These are phyloP conservation scores for Sporobolomyces pararoseus DNA, from an alignment of 768 basidiomycete genomes.

Conservation along the genomic window DNA sequence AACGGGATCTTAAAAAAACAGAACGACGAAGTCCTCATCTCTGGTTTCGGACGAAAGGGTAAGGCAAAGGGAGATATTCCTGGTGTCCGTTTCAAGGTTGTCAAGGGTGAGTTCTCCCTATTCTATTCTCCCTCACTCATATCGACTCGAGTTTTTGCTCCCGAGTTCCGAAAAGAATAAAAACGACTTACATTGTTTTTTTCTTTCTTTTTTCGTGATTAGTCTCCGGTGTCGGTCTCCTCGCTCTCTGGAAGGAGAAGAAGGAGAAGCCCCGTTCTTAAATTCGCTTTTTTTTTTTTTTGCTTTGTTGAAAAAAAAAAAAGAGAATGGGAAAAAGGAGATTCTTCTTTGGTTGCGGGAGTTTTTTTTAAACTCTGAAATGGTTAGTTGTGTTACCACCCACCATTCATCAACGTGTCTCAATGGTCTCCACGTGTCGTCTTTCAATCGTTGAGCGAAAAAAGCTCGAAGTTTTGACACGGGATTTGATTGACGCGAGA, in stretches of 20 bases:
- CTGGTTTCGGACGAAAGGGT: conserved; percentile 93
- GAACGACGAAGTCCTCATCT: conserved; percentile 55
- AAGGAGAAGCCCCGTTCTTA: conserved; percentile 43
- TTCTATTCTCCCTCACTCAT: neutral
- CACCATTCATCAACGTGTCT: too few species aligned
- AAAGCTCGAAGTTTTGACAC: too few species aligned
- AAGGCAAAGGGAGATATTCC: conserved; percentile 99
- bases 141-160: too few species aligned
- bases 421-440: too few species aligned
- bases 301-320: too few species aligned
- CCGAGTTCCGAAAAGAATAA: neutral
- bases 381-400: conserved; percentile 9
- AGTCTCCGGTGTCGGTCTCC: conserved; percentile 94
- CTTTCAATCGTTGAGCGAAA: too few species aligned
- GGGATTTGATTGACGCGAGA: too few species aligned
- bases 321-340: too few species aligned
- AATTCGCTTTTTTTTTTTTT: neutral
- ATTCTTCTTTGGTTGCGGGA: too few species aligned
- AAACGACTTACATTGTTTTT: neutral
- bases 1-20: neutral
- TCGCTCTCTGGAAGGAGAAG: conserved; percentile 44
- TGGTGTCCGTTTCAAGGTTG: conserved; percentile 99
- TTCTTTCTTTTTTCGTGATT: neutral
- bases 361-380: too few species aligned
- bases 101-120: conserved; percentile 57